A percentile compares a stretch with the other conserved stretches of the same genome.
phyloP scores from a whole-genome alignment of 2,329 filamentous ascomycete species.

The Hymenoscyphus fraxineus region DNA sequence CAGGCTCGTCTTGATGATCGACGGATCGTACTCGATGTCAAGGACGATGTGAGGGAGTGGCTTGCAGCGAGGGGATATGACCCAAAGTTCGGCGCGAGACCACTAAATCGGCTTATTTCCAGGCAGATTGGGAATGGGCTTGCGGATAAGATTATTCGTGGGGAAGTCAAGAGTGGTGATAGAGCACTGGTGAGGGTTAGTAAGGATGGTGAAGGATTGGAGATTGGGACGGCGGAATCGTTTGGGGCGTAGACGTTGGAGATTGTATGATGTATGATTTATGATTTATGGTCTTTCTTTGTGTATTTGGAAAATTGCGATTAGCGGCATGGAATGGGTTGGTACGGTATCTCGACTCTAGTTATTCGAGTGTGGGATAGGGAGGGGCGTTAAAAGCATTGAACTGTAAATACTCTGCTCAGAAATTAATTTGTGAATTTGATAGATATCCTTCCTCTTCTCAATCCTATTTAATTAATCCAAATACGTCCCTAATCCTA shows the following conservation, averaged over 20 bases:
- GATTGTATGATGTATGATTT: no score
- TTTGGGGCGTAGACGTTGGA: background rate
- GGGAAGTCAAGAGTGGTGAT: constrained; percentile 73
- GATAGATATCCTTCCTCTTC: no score
- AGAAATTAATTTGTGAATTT: background rate
- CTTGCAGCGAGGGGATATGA: constrained; percentile 88
- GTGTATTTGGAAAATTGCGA: background rate
- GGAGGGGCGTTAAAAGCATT: background rate
- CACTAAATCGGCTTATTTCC: constrained; percentile 84
- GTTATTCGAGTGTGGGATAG: background rate
- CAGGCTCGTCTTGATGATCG: constrained; percentile 80
- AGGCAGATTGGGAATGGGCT: constrained; percentile 86
- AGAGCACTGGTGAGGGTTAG: constrained; percentile 67
- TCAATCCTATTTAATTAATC: no score
- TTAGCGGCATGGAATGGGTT: background rate
- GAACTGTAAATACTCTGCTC: background rate
- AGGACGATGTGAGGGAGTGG: constrained; percentile 74
- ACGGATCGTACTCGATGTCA: constrained; percentile 71
- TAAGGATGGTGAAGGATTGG: constrained; percentile 55
- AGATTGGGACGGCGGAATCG: constrained; percentile 38
- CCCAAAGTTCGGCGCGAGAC: constrained; percentile 83
- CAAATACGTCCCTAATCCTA: no score
- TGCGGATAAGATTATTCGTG: constrained; percentile 88
- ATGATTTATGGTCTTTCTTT: background rate
- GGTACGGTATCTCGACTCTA: background rate